phyloP scores from a whole-genome alignment of 1,284 basidiomycete genomes.

The Schizophyllum amplum region DNA sequence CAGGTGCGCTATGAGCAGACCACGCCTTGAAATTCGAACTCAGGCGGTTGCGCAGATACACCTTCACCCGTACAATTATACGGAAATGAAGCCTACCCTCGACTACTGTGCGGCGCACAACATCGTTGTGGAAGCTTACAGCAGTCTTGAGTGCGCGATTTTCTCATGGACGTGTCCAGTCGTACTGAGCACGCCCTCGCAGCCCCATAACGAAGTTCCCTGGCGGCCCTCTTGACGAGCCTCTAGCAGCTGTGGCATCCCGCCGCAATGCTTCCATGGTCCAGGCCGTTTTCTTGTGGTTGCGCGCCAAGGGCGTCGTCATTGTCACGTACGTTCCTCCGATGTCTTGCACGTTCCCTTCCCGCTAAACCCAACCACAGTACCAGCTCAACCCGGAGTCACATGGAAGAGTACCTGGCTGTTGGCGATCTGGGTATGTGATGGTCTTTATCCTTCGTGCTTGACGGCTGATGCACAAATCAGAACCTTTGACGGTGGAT shows the following conservation, averaged over 20 bases:
- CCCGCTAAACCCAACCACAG: slow-evolving; percentile 21
- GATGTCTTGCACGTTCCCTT: neutral
- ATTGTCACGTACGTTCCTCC: slow-evolving; percentile 50
- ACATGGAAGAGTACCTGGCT: slow-evolving; percentile 47
- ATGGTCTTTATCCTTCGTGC: too few species aligned
- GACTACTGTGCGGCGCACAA: slow-evolving; percentile 50
- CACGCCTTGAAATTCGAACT: neutral
- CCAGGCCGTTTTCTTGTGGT: slow-evolving; percentile 70
- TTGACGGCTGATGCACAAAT: too few species aligned
- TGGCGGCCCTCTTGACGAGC: slow-evolving; percentile 67
- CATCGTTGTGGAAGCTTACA: slow-evolving; percentile 69
- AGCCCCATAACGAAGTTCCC: slow-evolving; percentile 25
- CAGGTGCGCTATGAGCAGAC: slow-evolving; percentile 38
- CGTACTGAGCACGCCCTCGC: neutral
- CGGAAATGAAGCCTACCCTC: slow-evolving; percentile 42
- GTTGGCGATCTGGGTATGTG: slow-evolving; percentile 40
- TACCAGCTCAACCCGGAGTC: slow-evolving; percentile 45
- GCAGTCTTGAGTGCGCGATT: slow-evolving; percentile 51
- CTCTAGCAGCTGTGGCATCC: slow-evolving; percentile 47
- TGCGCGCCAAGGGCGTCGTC: slow-evolving; percentile 54
- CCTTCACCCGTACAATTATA: slow-evolving; percentile 69
- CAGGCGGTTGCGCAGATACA: too few species aligned
- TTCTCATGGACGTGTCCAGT: neutral
- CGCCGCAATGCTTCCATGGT: slow-evolving; percentile 53
- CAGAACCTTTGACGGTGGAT: slow-evolving; percentile 32